Conservation (phyloP, 352 stramenopile species). For the Albugo laibachii region DNA sequence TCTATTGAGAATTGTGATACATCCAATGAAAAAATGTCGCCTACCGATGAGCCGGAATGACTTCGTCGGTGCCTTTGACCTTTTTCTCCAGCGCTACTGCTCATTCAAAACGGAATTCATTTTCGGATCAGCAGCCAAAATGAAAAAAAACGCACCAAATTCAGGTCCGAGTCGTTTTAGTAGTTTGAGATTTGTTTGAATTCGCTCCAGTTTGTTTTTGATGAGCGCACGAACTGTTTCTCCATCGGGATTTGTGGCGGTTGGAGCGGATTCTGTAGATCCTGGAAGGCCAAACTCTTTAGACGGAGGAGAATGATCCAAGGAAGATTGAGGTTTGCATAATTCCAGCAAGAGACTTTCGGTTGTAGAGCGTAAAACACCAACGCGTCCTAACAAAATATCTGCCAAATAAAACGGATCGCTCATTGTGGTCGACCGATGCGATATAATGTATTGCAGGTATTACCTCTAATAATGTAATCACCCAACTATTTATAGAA, state of each 20-base stretch:
- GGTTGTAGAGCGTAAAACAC: slow-evolving; percentile 60
- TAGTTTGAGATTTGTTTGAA: slow-evolving; percentile 75
- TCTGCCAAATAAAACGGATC: slow-evolving; percentile 76
- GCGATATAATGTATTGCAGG: too few relatives aligned
- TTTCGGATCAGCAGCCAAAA: too few relatives aligned
- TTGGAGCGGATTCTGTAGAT: slow-evolving; percentile 3
- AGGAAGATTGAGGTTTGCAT: slow-evolving; percentile 41
- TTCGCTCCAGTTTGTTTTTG: slow-evolving; percentile 69
- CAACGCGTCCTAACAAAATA: slow-evolving; percentile 64
- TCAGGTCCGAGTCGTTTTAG: slow-evolving; percentile 64
- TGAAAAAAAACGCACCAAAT: slow-evolving; percentile 26
- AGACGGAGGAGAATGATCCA: slow-evolving; percentile 12
- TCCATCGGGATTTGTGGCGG: neutral
- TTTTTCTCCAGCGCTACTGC: neutral
- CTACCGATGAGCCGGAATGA: slow-evolving; percentile 63
- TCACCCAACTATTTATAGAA: too few relatives aligned
- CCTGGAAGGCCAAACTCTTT: slow-evolving; percentile 1
- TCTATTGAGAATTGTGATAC: neutral
- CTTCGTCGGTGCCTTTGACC: slow-evolving; percentile 60
- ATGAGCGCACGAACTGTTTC: slow-evolving; percentile 55
- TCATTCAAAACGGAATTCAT: neutral
- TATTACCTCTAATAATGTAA: too few relatives aligned
- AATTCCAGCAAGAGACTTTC: slow-evolving; percentile 76
- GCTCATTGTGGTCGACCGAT: slow-evolving; percentile 22
- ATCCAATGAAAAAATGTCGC: neutral